These are phyloP conservation scores for Arabis hirsuta DNA, from an alignment of 345 rosid species.

Conservation along the genomic window DNA sequence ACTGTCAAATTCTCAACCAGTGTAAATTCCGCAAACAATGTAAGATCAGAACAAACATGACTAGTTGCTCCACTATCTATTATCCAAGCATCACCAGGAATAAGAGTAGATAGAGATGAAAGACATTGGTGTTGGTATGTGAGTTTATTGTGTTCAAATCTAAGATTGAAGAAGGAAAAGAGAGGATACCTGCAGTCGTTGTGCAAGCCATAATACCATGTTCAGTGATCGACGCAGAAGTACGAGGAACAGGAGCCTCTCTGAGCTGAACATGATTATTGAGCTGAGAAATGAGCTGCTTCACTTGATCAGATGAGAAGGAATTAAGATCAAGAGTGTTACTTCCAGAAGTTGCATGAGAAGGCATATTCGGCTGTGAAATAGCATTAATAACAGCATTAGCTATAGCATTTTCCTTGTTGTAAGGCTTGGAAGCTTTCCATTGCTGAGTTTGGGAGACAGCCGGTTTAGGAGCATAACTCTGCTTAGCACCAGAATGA, in stretches of 20 bases:
- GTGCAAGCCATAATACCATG: not conserved
- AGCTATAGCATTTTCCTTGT: too few relatives aligned
- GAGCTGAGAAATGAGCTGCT: not conserved
- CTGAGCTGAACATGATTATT: not conserved
- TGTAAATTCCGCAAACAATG: not conserved
- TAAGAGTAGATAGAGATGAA: not conserved
- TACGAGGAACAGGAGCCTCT: rapidly evolving
- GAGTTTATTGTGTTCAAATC: not conserved
- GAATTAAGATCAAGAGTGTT: not conserved
- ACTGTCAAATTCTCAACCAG: not conserved
- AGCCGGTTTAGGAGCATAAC: too few relatives aligned
- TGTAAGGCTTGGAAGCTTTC: too few relatives aligned
- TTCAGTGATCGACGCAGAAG: not conserved
- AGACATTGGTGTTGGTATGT: not conserved
- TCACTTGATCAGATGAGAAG: not conserved
- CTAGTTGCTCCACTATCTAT: not conserved
- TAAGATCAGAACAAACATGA: not conserved
- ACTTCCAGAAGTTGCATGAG: too few relatives aligned
- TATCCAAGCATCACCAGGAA: not conserved
- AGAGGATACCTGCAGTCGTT: not conserved
- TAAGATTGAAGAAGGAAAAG: not conserved
- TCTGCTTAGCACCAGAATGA: too few relatives aligned
- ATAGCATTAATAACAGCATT: too few relatives aligned
- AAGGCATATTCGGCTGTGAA: too few relatives aligned
- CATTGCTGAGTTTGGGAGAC: too few relatives aligned